Base-by-base conservation (phyloP, 768 basidiomycete genomes). In the Saitozyma sp. region DNA sequence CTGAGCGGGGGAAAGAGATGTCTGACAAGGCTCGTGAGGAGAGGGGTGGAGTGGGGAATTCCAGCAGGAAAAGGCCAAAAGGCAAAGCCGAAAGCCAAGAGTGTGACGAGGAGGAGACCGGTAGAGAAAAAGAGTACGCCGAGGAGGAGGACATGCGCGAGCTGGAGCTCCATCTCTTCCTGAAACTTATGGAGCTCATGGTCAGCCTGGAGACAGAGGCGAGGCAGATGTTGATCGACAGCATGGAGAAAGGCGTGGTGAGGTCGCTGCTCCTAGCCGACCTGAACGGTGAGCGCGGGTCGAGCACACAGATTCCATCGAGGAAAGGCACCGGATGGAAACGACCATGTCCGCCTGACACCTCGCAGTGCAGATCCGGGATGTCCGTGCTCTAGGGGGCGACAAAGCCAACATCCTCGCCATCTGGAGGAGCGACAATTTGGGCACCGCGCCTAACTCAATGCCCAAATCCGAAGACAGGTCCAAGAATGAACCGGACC, bases 251-350 rank as follows among this genome's bases (percentile, higher is more conserved):
- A 42, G 61, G 70, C 0, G 63, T 79, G 13, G 69, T 70, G n/a
- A 64, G 76, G 51, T 76, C 69, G 3, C 48, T 80, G 9, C 61
- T 80, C 8, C 54, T 71, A 29, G 79, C 79, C 0, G 79, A 80
- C 59, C 65, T 71, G 40, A 74, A 79, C 64, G 73, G 73, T 70
- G 50, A 52, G 73, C n/a, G n/a, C n/a, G n/a, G n/a, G n/a, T n/a
- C n/a, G n/a, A n/a, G n/a, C n/a, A n/a, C n/a, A n/a, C n/a, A n/a
- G n/a, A n/a, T n/a, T n/a, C n/a, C n/a, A n/a, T n/a, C n/a, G n/a
- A 65, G n/a, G 5, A 8, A 16, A n/a, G n/a, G n/a, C n/a, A n/a
- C n/a, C 9, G 9, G 43, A 45, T 9, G 16, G 43, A 9, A 9
- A 9, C 16, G 9, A 45, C 9, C 9, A 45, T 9, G 43, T 9